Base-by-base conservation (phyloP, 208 protist genomes). In the Acanthamoeba divionensis region DNA sequence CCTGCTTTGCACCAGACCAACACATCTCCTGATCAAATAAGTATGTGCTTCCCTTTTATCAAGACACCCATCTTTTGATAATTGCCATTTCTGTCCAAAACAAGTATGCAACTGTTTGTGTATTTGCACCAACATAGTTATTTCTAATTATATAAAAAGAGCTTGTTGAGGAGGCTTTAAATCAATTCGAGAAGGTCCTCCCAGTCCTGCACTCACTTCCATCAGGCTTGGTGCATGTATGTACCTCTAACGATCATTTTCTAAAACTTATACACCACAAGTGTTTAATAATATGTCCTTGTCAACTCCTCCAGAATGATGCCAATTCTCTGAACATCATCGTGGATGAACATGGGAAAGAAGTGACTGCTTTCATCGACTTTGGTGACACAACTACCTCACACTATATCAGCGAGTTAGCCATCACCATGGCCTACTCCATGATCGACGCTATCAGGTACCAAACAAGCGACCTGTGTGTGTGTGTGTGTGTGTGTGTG, bases 241-340 rank as follows among this genome's bases (percentile, higher is more conserved):
- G 7, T 26, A 21, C n/a, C n/a, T 60, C 18, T 60, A 60, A 18
- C n/a, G 26, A 9, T 45, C 38, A 13, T 21, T 69, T 69, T 29
- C 9, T 63, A 29, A 9, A 38, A 44, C 33, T 15, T 62, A 63
- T 24, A 26, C 26, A 0, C 63, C 63, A 33, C 33, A 36, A 29
- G 18, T 75, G 15, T 62, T 15, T 13, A n/a, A 54, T 41, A 1
- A 65, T 33, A 24, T 15, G 38, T 8, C 9, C 18, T 29, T 36
- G 12, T 65, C 62, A n/a, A 13, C 41, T 15, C n/a, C 38, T 82
- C 0, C 75, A 86, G 77, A 54, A 44, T 7, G 77, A 86, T 3
- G 77, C 38, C 47, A 86, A 86, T 36, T 31, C 77, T 31, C 77
- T 86, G 12, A 86, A 86, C 77, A 66, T 86, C 33, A 47, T 86